Percentiles rank a stretch among this genome's conserved stretches.
Conservation (phyloP, 768 basidiomycete genomes). For the Auriscalpium microsporum region DNA sequence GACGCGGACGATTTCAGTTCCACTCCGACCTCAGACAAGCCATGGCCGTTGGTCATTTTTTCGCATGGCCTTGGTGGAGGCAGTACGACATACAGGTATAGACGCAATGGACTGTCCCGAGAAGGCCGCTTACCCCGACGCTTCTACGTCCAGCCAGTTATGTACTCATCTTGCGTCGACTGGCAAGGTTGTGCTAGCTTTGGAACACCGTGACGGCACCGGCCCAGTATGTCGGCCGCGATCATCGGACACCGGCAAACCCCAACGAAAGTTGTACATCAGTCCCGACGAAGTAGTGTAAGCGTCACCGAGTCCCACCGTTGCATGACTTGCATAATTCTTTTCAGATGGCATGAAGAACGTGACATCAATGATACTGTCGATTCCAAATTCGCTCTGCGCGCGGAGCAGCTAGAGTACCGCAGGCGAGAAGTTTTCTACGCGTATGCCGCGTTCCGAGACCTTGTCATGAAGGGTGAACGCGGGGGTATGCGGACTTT, state of each 20-base stretch:
- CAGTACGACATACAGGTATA: conserved; percentile 58
- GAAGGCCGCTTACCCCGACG: no score
- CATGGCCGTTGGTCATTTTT: conserved; percentile 78
- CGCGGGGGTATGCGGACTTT: conserved; percentile 26
- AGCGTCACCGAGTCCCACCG: conserved; percentile 14
- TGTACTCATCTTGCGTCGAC: conserved; percentile 67
- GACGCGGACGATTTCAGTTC: background rate
- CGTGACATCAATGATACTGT: conserved; percentile 17
- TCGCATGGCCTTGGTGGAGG: conserved; percentile 79
- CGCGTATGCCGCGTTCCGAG: conserved; percentile 47
- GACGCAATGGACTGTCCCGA: no score
- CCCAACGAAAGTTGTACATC: conserved; percentile 39
- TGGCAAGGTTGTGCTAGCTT: conserved; percentile 72
- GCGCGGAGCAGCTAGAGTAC: conserved; percentile 62
- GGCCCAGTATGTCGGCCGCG: conserved; percentile 41
- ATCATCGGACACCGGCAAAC: conserved; percentile 25
- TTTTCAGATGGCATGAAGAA: conserved; percentile 21
- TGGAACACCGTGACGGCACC: conserved; percentile 82
- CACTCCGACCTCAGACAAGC: conserved; percentile 3
- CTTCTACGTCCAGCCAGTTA: conserved; percentile 40
- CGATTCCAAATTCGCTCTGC: conserved; percentile 32
- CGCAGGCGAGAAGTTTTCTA: conserved; percentile 63
- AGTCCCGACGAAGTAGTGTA: conserved; percentile 49
- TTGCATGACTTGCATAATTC: background rate
- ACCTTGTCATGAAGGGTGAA: conserved; percentile 32